A percentile compares a stretch with the other conserved stretches of the same genome.
These are phyloP conservation scores for Cystobasidium slooffiae DNA, from an alignment of 1,284 basidiomycete species.

Conservation along the genomic window DNA sequence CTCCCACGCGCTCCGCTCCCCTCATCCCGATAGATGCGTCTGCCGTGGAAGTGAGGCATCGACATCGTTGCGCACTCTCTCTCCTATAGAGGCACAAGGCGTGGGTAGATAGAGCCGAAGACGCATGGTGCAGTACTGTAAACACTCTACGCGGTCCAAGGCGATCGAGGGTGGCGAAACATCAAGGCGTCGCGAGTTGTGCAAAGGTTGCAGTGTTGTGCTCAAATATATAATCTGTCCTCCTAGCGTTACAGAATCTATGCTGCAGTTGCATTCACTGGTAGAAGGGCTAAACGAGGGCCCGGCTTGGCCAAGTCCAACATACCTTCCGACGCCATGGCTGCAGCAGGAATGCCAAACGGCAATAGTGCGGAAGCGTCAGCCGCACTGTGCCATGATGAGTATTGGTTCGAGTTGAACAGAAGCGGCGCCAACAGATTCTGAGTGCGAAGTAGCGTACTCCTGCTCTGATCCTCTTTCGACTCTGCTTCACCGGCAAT, in stretches of 20 bases:
- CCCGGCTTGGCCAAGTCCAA: conserved; percentile 36
- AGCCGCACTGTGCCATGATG: neutral
- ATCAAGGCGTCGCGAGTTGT: neutral
- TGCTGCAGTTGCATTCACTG: conserved; percentile 27
- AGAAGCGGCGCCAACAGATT: conserved; percentile 33
- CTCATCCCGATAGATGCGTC: neutral
- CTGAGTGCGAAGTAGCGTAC: conserved; percentile 22
- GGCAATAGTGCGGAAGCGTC: conserved; percentile 13
- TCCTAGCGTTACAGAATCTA: neutral
- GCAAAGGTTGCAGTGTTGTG: neutral
- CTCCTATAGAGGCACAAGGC: neutral
- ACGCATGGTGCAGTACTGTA: neutral
- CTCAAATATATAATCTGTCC: neutral
- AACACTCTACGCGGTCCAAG: neutral
- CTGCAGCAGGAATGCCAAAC: conserved; percentile 1
- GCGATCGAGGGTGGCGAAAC: neutral
- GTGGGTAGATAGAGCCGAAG: too few relatives aligned
- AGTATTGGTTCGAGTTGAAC: neutral
- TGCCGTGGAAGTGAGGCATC: neutral
- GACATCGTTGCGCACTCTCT: neutral
- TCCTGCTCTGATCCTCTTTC: neutral
- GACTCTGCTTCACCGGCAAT: neutral
- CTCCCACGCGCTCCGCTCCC: neutral
- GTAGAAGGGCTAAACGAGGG: conserved; percentile 33
- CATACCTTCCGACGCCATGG: conserved; percentile 26